Evolutionary conservation across 1,139 yeast genomes (phyloP), one percentile per base, ranked within the genome.

Genomic region (Maudiozyma humilis): DNA sequence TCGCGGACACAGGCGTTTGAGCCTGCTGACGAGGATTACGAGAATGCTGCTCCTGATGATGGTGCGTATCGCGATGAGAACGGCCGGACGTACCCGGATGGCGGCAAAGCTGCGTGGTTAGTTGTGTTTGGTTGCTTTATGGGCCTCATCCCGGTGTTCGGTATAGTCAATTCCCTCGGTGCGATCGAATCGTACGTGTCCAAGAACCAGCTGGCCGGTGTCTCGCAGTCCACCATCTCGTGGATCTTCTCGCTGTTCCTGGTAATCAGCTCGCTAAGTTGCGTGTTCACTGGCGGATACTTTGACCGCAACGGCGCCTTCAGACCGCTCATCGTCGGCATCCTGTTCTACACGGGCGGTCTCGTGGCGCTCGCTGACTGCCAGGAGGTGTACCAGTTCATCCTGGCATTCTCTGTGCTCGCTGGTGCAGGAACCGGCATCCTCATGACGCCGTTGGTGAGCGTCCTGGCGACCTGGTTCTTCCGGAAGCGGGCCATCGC

Each of bases 161-260:
- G 93, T 3, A 60, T 81, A 19, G 70, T 80, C 55, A 82, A 82
- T 55, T 69, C 85, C 1, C 63, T 78, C 30, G 91, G 91, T 47
- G 87, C 86, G 0, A 71, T 82, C 40, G 82, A 82, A 60, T 74
- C 85, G 0, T 80, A 81, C 52, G 71, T 82, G 13, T 68, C 80
- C 2, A 61, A 66, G 8, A 73, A 81, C 56, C 85, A 79, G 55
- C 66, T 82, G 44, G 65, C 66, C 13, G 52, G 66, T 15, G 71
- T 69, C 1, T 65, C 74, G 4, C 66, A 78, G 4, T 70, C 82
- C 1, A 69, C 72, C 6, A 71, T 78, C 0, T 78, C 87, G 5
- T 82, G 89, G 91, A 76, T 83, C 43, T 81, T 82, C 56, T 78
- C 88, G 3, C 64, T 82, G 15, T 79, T 74, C 54, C 56, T 79